Evolutionary conservation across 257 asterid species (phyloP), one percentile per base, ranked within the genome.

Genomic region (Solanum bukasovii): DNA sequence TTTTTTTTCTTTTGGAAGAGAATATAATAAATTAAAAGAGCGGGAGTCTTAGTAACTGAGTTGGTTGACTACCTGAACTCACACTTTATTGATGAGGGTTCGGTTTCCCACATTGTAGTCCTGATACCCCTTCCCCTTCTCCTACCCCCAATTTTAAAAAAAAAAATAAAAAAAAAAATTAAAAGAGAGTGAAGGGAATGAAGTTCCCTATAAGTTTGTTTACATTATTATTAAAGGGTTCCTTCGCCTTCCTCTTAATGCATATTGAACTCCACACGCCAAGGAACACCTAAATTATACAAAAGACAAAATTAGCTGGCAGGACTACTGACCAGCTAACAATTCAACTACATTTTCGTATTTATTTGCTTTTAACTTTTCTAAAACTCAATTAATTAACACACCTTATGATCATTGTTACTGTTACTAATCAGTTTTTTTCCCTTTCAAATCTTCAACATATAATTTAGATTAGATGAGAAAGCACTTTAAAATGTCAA

Each of bases 221-320:
- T 67, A 61, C 68, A 75, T 70, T 87, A 87, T 89, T 90, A 86
- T 84, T 87, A 83, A 85, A 65, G 74, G 85, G 52, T 84, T 84
- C 82, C 87, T 88, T 91, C 63, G 75, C 71, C 79, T 75, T 73
- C 89, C 87, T 89, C 87, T 65, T 84, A 79, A 79, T 87, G 7
- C 31, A 87, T 88, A 75, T 88, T 88, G 89, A 86, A 83, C 73
- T 86, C 92, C 90, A 84, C 91, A 91, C 93, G 93, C 91, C 92
- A 91, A 88, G 92, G 88, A 87, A 93, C 86, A 73, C 87, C 81
- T 40, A 25, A 38, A 67, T 67, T 85, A 85, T 85, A 67, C 87
- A 67, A 85, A 85, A 67, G 52, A 84, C 35, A 38, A 25, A 77
- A 34, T 40, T 82, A 52, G 88, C 91, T 90, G 90, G 91, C 88